Percentiles rank a stretch among this genome's conserved stretches.
Evolutionary conservation across 192 early-diverging fungal species (phyloP).

Genomic region (Coemansia sp.): DNA sequence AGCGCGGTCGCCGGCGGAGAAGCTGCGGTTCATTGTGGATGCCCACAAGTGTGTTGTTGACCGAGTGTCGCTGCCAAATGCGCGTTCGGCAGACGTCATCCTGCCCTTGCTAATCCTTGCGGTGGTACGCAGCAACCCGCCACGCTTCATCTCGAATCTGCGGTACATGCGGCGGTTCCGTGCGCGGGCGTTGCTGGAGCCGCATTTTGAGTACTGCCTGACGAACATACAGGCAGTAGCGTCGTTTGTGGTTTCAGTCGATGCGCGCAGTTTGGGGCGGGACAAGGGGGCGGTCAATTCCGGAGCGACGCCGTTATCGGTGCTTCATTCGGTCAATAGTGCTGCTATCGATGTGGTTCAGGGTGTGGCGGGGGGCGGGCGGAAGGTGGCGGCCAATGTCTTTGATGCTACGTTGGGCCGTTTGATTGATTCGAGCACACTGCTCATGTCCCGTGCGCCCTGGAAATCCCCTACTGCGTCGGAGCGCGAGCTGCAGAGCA

Average conservation of each 20-base stretch:
- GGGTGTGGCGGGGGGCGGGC: conserved; percentile 44
- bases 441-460: conserved; percentile 14
- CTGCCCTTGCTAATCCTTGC: conserved; percentile 65
- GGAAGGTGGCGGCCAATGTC: conserved; percentile 45
- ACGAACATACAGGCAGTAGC: conserved; percentile 39
- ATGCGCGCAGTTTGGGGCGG: conserved; percentile 34
- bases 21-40: conserved; percentile 42
- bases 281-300: conserved; percentile 25
- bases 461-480: conserved; percentile 9
- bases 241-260: conserved; percentile 36
- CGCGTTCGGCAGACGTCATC: conserved; percentile 54
- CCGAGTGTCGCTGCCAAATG: conserved; percentile 31
- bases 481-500: conserved; percentile 26
- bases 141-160: conserved; percentile 63
- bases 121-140: conserved; percentile 61
- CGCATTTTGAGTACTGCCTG: conserved; percentile 48
- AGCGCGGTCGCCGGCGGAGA: conserved; percentile 37
- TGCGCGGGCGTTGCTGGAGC: conserved; percentile 24
- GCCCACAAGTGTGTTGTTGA: conserved; percentile 39
- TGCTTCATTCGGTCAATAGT: conserved; percentile 24
- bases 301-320: conserved; percentile 15
- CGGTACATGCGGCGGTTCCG: conserved; percentile 51
- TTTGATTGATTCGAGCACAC: conserved; percentile 30
- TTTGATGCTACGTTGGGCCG: conserved; percentile 41
- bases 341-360: conserved; percentile 45